phyloP scores from a whole-genome alignment of 2,329 filamentous ascomycete genomes.

The Nemania diffusa region DNA sequence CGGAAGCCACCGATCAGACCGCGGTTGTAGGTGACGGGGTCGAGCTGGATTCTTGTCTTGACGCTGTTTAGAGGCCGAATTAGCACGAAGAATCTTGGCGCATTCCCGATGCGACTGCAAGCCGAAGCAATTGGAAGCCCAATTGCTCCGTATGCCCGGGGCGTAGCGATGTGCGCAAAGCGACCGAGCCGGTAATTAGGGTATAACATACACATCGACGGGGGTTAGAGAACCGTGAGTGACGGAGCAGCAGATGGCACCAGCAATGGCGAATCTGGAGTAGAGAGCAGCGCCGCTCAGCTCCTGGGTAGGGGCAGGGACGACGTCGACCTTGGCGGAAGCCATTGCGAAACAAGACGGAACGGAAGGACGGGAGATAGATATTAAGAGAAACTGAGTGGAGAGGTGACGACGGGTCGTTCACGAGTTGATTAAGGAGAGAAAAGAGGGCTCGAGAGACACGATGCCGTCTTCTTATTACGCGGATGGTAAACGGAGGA shows the following conservation, averaged over 20 bases:
- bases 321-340: constrained; percentile 41
- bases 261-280: constrained; percentile 95
- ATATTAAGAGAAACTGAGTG: constrained; percentile 39
- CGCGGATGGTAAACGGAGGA: constrained; percentile 15
- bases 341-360: constrained; percentile 39
- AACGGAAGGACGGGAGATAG: constrained; percentile 20
- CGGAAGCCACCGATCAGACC: constrained; percentile 78
- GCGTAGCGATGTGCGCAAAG: background rate
- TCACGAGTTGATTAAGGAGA: constrained; percentile 5
- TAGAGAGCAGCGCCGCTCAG: constrained; percentile 68
- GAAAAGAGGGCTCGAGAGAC: constrained; percentile 14
- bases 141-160: constrained; percentile 9
- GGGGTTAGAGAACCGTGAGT: constrained; percentile 97
- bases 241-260: constrained; percentile 97
- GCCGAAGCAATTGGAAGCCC: background rate
- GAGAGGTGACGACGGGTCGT: constrained; percentile 34
- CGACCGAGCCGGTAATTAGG: background rate
- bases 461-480: constrained; percentile 29
- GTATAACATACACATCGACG: constrained; percentile 92
- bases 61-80: constrained; percentile 61
- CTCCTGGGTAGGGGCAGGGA: constrained; percentile 39
- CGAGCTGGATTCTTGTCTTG: constrained; percentile 83
- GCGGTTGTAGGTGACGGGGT: constrained; percentile 78
- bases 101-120: constrained; percentile 3
- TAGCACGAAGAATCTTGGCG: constrained; percentile 13